Evolutionary conservation across 495 filamentous ascomycete genomes (phyloP), one percentile per base, ranked within the genome.

Genomic region (Lasiosphaeriaceae sp.): DNA sequence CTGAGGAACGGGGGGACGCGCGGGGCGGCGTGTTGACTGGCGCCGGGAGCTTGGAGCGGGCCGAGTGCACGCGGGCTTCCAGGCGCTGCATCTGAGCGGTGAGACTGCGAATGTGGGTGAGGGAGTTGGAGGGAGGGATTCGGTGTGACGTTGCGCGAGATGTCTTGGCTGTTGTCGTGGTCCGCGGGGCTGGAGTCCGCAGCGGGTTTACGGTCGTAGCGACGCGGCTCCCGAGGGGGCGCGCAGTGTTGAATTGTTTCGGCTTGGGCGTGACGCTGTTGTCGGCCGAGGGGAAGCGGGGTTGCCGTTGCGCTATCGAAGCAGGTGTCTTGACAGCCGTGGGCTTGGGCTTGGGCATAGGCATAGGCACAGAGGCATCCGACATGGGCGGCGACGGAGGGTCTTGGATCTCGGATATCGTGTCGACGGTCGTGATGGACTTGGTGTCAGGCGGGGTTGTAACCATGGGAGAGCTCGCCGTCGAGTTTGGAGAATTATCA

Each of bases 71-170:
- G 29, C 93, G 81, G 55, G 92, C 88, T 70, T 97, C 95, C 41
- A 98, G 83, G 59, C 87, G 85, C 70, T 96, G 90, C 95, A 98
- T 97, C 72, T 97, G 94, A 21, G 90, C 92, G 55, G 93, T 94
- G 52, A 98, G 83, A 2, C 86, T 86, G 23, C 94, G 90, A 65
- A 97, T 93, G 65, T 98, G 94, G 55, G 88, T 88, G 29, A 98
- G 81, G 4, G 95, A 97, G 35, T 85, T 88, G 17, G 95, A 96
- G 35, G 87, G 79, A 26, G 91, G 87, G 22, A 95, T 55, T 52
- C 64, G 75, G 56, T 78, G 67, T 41, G 76, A 71, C 4, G 67
- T 62, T 31, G 69, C 60, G 55, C 73, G 59, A 16, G 49, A n/a
- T 21, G 76, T 9, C 23, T 67, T 66, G 21, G 65, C 35, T 20